These are phyloP conservation scores for Cyphellophora attinorum DNA, from an alignment of 2,329 filamentous ascomycete genomes.

Conservation along the genomic window DNA sequence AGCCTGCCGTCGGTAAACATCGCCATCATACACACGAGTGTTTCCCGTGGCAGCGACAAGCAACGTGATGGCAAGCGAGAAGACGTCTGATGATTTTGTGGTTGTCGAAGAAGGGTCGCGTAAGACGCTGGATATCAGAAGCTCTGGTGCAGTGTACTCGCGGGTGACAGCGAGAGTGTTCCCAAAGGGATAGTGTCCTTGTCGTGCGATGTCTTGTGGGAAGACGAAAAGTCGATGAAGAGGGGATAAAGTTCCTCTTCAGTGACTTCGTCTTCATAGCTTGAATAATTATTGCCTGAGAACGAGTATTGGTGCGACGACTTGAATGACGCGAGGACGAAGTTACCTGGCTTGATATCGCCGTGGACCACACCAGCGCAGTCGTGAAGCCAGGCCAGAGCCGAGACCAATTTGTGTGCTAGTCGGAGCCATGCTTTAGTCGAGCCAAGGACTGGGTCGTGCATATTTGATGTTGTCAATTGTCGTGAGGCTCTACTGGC, in stretches of 20 bases:
- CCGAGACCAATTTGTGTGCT: constrained; percentile 29
- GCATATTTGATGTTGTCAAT: constrained; percentile 33
- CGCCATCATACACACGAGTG: constrained; percentile 32
- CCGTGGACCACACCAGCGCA: constrained; percentile 33
- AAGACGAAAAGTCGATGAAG: constrained; percentile 36
- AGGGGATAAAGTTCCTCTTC: constrained; percentile 24
- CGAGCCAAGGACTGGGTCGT: constrained; percentile 33
- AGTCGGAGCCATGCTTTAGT: constrained; percentile 28
- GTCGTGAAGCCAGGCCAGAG: constrained; percentile 35
- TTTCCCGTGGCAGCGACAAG: constrained; percentile 36
- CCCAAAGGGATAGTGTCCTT: constrained; percentile 9
- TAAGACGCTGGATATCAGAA: constrained; percentile 26
- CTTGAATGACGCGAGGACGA: constrained; percentile 24
- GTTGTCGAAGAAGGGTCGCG: constrained; percentile 24
- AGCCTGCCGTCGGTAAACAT: constrained; percentile 29
- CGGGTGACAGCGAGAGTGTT: constrained; percentile 32
- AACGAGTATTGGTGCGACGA: constrained; percentile 3
- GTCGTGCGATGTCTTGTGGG: constrained; percentile 19
- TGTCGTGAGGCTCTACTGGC: constrained; percentile 17
- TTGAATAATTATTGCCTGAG: constrained; percentile 1
- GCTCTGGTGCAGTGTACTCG: constrained; percentile 36
- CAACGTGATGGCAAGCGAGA: constrained; percentile 35
- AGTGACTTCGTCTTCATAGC: constrained; percentile 1
- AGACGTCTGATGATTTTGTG: constrained; percentile 33
- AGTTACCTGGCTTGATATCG: constrained; percentile 39